Evolutionary conservation across 2,329 filamentous ascomycete genomes (phyloP), one percentile per base, ranked within the genome.

Genomic region (Pseudogymnoascus sp.): DNA sequence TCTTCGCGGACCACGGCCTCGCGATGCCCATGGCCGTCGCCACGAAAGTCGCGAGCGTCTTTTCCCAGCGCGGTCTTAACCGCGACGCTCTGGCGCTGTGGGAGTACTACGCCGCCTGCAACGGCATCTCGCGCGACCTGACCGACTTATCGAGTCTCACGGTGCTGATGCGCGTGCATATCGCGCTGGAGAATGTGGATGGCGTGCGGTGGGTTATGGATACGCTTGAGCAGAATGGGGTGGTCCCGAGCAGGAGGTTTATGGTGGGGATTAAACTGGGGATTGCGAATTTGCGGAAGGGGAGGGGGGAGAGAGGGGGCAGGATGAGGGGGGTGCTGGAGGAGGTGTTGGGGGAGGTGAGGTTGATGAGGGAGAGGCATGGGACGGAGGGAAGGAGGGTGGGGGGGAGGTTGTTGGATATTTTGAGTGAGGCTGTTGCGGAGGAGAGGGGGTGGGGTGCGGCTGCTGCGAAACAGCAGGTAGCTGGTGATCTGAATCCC

Each of bases 151-250:
- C 62, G 4, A 69, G 63, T n/a, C 66, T 74, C 4, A 72, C 65
- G 5, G 68, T 69, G 7, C 69, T 74, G 38, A 62, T 73, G 19
- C 66, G 68, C 17, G 68, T 67, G 13, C 72, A 72, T 57, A 67
- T 73, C 10, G 62, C 57, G 5, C 57, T 71, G 19, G 60, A 62
- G 28, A 67, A 72, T 61, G 28, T 35, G 3, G 33, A 40, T n/a
- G 72, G 72, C 4, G 59, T 74, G 10, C 57, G 65, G 13, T 73
- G 69, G 70, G 67, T 71, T 8, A 62, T 71, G 13, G 35, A 68
- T 21, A 66, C 64, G 26, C 44, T 73, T 4, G 44, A 57, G 11
- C 53, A 40, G 36, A 71, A 72, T 53, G 65, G 65, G 5, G 17
- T 73, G 10, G 36, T 63, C 19, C 71, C 72, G 0, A 71, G 73